phyloP scores from a whole-genome alignment of 805 yeast genomes.

The Suhomyces sp. region DNA sequence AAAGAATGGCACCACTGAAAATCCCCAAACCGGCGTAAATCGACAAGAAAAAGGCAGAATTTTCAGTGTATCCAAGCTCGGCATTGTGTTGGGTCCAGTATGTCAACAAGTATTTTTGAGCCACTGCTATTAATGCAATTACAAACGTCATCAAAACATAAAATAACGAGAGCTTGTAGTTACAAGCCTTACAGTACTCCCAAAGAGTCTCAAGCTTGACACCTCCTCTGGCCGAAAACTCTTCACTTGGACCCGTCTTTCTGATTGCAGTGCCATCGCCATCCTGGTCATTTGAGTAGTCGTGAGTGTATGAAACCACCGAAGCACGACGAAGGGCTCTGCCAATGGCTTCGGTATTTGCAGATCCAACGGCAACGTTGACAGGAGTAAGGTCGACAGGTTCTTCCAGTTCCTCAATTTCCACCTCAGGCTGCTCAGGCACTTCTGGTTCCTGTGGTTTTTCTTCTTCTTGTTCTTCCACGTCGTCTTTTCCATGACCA shows the following conservation, averaged over 20 bases:
- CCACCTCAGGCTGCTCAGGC: not conserved
- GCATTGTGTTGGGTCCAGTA: slow-evolving; percentile 61
- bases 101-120: slow-evolving; percentile 62
- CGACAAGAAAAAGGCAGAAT: slow-evolving; percentile 46
- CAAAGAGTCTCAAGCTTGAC: slow-evolving; percentile 53
- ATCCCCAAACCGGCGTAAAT: slow-evolving; percentile 58
- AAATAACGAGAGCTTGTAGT: slow-evolving; percentile 21
- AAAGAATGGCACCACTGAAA: slow-evolving; percentile 46
- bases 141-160: slow-evolving; percentile 39
- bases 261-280: slow-evolving; percentile 4
- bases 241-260: slow-evolving; percentile 16
- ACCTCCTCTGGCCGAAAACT: slow-evolving; percentile 54
- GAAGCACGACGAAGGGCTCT: slow-evolving; percentile 16
- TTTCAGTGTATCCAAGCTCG: slow-evolving; percentile 36
- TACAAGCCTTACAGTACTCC: slow-evolving; percentile 58
- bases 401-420: not conserved
- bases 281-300: slow-evolving; percentile 15
- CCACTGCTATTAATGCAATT: slow-evolving; percentile 31
- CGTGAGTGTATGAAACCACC: slow-evolving; percentile 22
- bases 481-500: slow-evolving; percentile 10
- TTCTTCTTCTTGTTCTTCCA: slow-evolving; percentile 3
- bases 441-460: not conserved
- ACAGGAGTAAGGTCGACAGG: slow-evolving; percentile 5
- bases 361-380: slow-evolving; percentile 1
- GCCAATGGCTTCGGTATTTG: not conserved